Percentiles rank a stretch among this genome's conserved stretches.
Conservation (phyloP, 495 filamentous ascomycete species). For the Aspergillus carlsbadensis region DNA sequence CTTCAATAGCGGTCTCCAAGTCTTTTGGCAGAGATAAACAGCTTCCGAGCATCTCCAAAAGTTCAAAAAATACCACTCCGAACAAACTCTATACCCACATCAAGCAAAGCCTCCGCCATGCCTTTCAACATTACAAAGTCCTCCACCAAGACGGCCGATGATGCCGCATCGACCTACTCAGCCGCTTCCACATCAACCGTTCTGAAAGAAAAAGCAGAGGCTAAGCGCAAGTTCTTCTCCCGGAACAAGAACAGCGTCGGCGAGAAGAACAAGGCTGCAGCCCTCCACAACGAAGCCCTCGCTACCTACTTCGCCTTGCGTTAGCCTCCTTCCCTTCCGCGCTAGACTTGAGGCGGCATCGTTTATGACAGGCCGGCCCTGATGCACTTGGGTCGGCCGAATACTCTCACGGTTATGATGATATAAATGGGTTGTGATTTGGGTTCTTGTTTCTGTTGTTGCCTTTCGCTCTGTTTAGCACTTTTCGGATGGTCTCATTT, state of each 20-base stretch:
- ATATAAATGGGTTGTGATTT: neutral
- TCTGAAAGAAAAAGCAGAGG: slow-evolving; percentile 22
- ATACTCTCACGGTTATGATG: neutral
- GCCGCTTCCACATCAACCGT: slow-evolving; percentile 28
- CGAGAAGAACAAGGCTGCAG: slow-evolving; percentile 10
- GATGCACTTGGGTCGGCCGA: neutral
- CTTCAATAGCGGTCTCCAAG: neutral
- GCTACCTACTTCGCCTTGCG: slow-evolving; percentile 32
- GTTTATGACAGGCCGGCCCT: neutral
- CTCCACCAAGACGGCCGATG: slow-evolving; percentile 14
- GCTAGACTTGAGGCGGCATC: neutral
- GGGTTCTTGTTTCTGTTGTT: neutral
- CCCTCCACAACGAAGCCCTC: slow-evolving; percentile 31
- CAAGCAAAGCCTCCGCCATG: slow-evolving; percentile 9
- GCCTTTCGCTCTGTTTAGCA: neutral
- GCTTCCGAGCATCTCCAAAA: neutral
- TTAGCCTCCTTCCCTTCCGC: slow-evolving; percentile 3
- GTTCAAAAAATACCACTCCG: neutral
- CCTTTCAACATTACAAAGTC: slow-evolving; percentile 13
- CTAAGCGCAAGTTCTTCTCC: slow-evolving; percentile 31
- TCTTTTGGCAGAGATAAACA: neutral
- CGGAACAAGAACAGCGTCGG: slow-evolving; percentile 12
- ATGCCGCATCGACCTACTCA: slow-evolving; percentile 28
- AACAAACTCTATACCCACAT: neutral
- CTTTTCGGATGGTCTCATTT: too few species aligned